phyloP scores from a whole-genome alignment of 305 asterid genomes.

The Fraxinus xanthoxyloides region DNA sequence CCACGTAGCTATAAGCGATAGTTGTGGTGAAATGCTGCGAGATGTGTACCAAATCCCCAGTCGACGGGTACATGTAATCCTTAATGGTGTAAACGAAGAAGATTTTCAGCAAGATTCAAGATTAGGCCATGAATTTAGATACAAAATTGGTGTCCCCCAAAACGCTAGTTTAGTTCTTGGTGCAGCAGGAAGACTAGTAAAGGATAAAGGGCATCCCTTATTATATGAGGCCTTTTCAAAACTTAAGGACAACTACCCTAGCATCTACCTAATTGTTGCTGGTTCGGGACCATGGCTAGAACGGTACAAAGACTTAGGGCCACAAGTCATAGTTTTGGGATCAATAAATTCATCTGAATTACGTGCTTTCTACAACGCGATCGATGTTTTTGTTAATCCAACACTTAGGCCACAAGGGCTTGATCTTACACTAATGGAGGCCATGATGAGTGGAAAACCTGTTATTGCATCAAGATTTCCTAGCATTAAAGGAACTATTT shows the following conservation, averaged over 20 bases:
- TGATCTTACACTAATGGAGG: slow-evolving; percentile 87
- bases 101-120: slow-evolving; percentile 46
- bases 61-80: slow-evolving; percentile 70
- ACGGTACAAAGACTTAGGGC: slow-evolving; percentile 64
- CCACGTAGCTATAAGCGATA: slow-evolving; percentile 85
- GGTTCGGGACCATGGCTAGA: slow-evolving; percentile 92
- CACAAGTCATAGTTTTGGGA: slow-evolving; percentile 64
- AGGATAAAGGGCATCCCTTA: slow-evolving; percentile 83
- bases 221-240: slow-evolving; percentile 66
- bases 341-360: slow-evolving; percentile 63
- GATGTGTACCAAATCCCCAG: slow-evolving; percentile 80
- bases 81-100: slow-evolving; percentile 65
- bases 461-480: slow-evolving; percentile 89
- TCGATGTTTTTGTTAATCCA: slow-evolving; percentile 79
- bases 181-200: slow-evolving; percentile 83
- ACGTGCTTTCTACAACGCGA: slow-evolving; percentile 64
- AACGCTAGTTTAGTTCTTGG: slow-evolving; percentile 76
- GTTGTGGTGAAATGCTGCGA: slow-evolving; percentile 81
- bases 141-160: slow-evolving; percentile 54
- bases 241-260: slow-evolving; percentile 40
- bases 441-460: slow-evolving; percentile 90
- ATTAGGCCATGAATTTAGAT: slow-evolving; percentile 43
- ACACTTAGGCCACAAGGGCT: slow-evolving; percentile 94
- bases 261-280: slow-evolving; percentile 66
- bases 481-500: slow-evolving; percentile 76